Percentiles rank a stretch among this genome's conserved stretches.
These are phyloP conservation scores for Knufia fluminis DNA, from an alignment of 2,329 filamentous ascomycete genomes.

Conservation along the genomic window DNA sequence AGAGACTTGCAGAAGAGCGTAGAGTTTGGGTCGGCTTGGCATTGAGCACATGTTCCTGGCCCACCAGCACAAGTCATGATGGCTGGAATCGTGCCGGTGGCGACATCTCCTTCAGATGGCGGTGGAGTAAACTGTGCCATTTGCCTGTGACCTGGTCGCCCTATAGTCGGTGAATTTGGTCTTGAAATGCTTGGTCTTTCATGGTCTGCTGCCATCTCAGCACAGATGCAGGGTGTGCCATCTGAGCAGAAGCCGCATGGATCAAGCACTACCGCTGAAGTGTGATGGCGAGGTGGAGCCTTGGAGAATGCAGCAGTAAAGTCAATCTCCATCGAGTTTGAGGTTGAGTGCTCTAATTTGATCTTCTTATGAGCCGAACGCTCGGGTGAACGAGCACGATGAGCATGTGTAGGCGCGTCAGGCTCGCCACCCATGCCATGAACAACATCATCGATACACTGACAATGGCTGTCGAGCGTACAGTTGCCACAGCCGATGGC, in stretches of 20 bases:
- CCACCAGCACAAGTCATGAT: conserved; percentile 51
- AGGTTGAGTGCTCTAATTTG: conserved; percentile 31
- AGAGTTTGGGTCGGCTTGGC: conserved; percentile 65
- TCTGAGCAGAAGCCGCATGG: conserved; percentile 76
- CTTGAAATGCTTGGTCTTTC: conserved; percentile 20
- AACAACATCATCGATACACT: conserved; percentile 50
- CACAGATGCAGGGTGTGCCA: conserved; percentile 73
- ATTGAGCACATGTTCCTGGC: conserved; percentile 71
- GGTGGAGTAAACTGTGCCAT: conserved; percentile 43
- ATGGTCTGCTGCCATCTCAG: conserved; percentile 49
- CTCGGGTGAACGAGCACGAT: conserved; percentile 30
- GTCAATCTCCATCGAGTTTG: conserved; percentile 53
- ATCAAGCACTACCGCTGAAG: conserved; percentile 47
- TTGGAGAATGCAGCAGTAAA: conserved; percentile 45
- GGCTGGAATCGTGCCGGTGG: conserved; percentile 34
- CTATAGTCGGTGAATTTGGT: not conserved
- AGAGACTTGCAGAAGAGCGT: conserved; percentile 76
- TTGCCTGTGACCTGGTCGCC: conserved; percentile 11
- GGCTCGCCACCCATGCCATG: conserved; percentile 35
- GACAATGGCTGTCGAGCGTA: conserved; percentile 52
- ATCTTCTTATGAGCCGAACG: conserved; percentile 45
- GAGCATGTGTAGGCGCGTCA: conserved; percentile 29
- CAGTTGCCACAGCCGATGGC: conserved; percentile 58
- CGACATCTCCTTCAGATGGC: conserved; percentile 48
- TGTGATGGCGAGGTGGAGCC: conserved; percentile 40